phyloP scores from a whole-genome alignment of 495 filamentous ascomycete species.

The Staphylotrichum longicolle region DNA sequence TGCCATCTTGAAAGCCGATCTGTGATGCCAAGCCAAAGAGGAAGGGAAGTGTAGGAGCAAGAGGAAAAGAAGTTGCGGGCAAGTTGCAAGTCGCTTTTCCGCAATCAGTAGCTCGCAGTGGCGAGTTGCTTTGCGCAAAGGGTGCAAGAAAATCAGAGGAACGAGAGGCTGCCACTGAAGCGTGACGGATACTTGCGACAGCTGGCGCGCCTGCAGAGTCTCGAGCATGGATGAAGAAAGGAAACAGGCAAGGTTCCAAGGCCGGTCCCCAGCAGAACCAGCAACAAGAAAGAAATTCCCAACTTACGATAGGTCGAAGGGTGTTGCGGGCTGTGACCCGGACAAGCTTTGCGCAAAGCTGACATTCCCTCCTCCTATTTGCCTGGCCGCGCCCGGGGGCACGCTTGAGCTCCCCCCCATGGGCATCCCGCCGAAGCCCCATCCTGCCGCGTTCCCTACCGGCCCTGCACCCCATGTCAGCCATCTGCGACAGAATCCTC shows the following conservation, averaged over 20 bases:
- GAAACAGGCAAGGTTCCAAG: no score
- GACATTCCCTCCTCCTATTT: slow-evolving; percentile 62
- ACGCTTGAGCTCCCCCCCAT: slow-evolving; percentile 65
- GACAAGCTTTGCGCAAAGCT: slow-evolving; percentile 83
- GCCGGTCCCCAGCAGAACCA: neutral
- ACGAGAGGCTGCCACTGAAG: no score
- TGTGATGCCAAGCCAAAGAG: neutral
- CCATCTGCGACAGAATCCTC: slow-evolving; percentile 7
- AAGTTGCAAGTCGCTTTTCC: neutral
- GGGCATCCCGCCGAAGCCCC: slow-evolving; percentile 66
- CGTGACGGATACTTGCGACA: no score
- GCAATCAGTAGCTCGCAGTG: neutral
- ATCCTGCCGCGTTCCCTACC: slow-evolving; percentile 65
- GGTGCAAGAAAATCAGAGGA: no score
- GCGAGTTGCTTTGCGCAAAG: no score
- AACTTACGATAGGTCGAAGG: slow-evolving; percentile 81
- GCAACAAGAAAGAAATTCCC: slow-evolving; percentile 2
- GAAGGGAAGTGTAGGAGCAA: neutral
- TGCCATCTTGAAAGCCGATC: slow-evolving; percentile 4
- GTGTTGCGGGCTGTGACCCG: slow-evolving; percentile 69
- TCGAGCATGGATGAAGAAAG: no score
- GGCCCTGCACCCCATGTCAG: slow-evolving; percentile 33
- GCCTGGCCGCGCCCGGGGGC: slow-evolving; percentile 43
- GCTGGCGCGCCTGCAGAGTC: no score
- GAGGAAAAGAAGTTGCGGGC: neutral